Evolutionary conservation across 23 red algal species (phyloP), one percentile per base, ranked within the genome.

Genomic region (Chondrus crispus): DNA sequence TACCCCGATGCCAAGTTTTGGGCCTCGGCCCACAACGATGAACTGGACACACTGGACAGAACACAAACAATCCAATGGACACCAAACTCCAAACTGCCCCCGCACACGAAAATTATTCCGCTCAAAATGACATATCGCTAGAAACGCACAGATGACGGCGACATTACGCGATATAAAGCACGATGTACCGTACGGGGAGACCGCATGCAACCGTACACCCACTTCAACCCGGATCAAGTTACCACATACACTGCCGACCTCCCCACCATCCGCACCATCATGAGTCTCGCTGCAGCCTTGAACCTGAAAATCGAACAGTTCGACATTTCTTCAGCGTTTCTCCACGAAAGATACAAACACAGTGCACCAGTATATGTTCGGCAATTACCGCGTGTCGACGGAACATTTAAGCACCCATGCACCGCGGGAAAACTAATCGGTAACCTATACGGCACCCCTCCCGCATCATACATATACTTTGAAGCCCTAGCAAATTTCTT

Each of bases 381-480:
- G n/a, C 43, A 80, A 81, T 5, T 49, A 13, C 0, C 72, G 10
- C 51, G 37, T 11, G 62, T 48, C 3, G 5, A 68, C 48, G 87
- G 87, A 10, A 22, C 71, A 20, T 47, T 50, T 42, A 81, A 49
- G 69, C 40, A 63, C 7, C 12, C 1, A 14, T 47, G 28, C 13
- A 37, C 35, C 38, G 46, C 49, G 24, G 72, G 74, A 2, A 18
- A 13, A 3, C 46, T 89, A 28, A 22, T 64, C 0, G 0, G 9
- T 4, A 91, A 91, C 73, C 87, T 91, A 5, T 91, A 81, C 70
- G 73, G 73, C 22, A 81, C 51, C 20, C 72, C 7, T 24, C 53
- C 36, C 12, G 50, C 30, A 4, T 37, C 53, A 35, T 68, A 69
- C 24, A 58, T 43, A 22, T 91, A 81, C 42, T 18, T 68, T 6